These are phyloP conservation scores for Knufia fluminis DNA, from an alignment of 2,329 filamentous ascomycete genomes.

Conservation along the genomic window DNA sequence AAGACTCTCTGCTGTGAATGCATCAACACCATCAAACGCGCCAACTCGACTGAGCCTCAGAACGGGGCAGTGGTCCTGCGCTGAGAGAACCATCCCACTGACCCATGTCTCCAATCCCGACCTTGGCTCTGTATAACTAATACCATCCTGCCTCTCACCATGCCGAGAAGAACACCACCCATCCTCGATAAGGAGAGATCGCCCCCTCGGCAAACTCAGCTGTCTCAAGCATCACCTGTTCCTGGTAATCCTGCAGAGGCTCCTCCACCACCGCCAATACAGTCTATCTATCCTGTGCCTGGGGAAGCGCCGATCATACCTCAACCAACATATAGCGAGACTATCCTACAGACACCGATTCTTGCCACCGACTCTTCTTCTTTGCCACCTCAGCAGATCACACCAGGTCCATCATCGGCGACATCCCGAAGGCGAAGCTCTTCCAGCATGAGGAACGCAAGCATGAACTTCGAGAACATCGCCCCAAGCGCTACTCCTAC, in stretches of 20 bases:
- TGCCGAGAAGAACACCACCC: constrained; percentile 17
- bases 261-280: constrained; percentile 11
- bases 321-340: constrained; percentile 9
- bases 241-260: constrained; percentile 9
- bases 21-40: constrained; percentile 21
- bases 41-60: constrained; percentile 24
- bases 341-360: constrained; percentile 8
- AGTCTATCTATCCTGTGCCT: constrained; percentile 13
- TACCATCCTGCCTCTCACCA: constrained; percentile 20
- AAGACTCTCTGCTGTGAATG: constrained; percentile 15
- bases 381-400: constrained; percentile 17
- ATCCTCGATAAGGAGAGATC: constrained; percentile 22
- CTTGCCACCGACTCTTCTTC: constrained; percentile 14
- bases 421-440: constrained; percentile 21
- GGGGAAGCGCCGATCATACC: constrained; percentile 12
- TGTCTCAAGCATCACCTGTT: constrained; percentile 12
- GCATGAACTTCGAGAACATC: constrained; percentile 20
- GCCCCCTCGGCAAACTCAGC: constrained; percentile 16
- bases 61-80: constrained; percentile 24
- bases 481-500: constrained; percentile 40
- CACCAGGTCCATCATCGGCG: constrained; percentile 11
- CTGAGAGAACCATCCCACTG: constrained; percentile 19
- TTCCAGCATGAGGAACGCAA: constrained; percentile 24
- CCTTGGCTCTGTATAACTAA: constrained; percentile 16
- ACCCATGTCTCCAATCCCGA: constrained; percentile 16